Percentiles rank a stretch among this genome's conserved stretches.
These are phyloP conservation scores for Eucommia ulmoides DNA, from an alignment of 257 asterid genomes.

Conservation along the genomic window DNA sequence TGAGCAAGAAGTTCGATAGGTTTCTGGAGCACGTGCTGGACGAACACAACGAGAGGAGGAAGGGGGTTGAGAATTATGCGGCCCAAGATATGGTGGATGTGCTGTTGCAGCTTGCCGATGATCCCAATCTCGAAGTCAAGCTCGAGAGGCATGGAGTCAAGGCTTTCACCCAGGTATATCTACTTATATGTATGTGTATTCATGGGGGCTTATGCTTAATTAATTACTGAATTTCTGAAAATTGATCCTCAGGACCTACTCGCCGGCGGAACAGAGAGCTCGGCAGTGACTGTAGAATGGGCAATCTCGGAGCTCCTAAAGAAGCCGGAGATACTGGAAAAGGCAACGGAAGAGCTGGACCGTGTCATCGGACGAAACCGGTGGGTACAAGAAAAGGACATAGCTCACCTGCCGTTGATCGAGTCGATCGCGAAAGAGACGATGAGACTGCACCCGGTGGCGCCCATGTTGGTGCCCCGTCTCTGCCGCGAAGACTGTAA, in stretches of 20 bases:
- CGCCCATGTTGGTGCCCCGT: conserved; percentile 65
- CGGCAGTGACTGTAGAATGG: conserved; percentile 84
- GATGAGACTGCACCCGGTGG: conserved; percentile 36
- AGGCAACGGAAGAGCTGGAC: conserved; percentile 63
- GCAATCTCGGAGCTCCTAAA: conserved; percentile 71
- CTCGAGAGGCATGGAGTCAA: conserved; percentile 39
- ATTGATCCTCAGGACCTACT: conserved; percentile 39
- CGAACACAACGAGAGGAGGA: conserved; percentile 20
- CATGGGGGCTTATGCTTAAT: not conserved
- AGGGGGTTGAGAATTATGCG: not conserved
- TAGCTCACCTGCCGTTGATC: conserved; percentile 21
- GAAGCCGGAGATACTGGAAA: conserved; percentile 42
- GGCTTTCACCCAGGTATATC: conserved; percentile 28
- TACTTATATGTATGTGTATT: not conserved
- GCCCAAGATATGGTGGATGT: conserved; percentile 38
- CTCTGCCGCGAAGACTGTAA: conserved; percentile 40
- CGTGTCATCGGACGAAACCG: conserved; percentile 38
- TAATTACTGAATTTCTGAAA: not conserved
- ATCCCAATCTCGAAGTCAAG: conserved; percentile 30
- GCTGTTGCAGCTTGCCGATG: conserved; percentile 28
- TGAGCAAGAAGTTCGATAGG: conserved; percentile 35
- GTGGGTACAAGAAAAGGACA: conserved; percentile 40
- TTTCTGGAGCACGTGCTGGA: conserved; percentile 36
- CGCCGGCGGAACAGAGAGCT: conserved; percentile 88
- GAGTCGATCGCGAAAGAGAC: conserved; percentile 30